Conservation (phyloP, 208 protist genomes). For the Acanthamoeba lenticulata region DNA sequence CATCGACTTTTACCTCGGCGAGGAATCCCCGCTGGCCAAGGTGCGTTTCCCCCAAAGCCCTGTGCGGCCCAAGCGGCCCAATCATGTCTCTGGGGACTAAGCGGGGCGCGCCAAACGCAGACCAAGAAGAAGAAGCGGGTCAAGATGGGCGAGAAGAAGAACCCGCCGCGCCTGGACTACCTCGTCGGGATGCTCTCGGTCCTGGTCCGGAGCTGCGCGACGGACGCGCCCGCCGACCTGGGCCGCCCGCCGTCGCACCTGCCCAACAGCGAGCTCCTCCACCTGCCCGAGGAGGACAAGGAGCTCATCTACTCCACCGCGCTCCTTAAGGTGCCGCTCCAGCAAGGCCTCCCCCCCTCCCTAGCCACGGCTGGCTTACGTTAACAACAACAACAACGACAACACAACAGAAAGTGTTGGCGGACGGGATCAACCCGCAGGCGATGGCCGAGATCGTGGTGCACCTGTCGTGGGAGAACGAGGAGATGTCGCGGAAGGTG, state of each 20-base stretch:
- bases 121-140: conserved; percentile 63
- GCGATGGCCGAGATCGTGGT: not conserved
- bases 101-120: not conserved
- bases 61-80: not conserved
- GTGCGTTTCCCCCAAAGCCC: not conserved
- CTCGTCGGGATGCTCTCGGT: conserved; percentile 51
- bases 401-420: not conserved
- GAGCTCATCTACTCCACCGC: conserved; percentile 65
- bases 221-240: not conserved
- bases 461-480: conserved; percentile 54
- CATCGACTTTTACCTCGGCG: conserved; percentile 80
- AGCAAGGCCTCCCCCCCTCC: not conserved
- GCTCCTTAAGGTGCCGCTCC: conserved; percentile 36
- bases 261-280: not conserved
- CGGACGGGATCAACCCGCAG: conserved; percentile 56
- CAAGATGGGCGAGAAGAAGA: conserved; percentile 82
- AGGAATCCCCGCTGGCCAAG: conserved; percentile 66
- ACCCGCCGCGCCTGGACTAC: conserved; percentile 37
- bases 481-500: conserved; percentile 17
- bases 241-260: not conserved
- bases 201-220: conserved; percentile 47
- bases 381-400: not conserved
- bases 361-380: not conserved
- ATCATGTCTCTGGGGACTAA: not conserved
- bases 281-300: conserved; percentile 61